Evolutionary conservation across 2,329 filamentous ascomycete species (phyloP).

Genomic region (Talaromyces pinophilus): DNA sequence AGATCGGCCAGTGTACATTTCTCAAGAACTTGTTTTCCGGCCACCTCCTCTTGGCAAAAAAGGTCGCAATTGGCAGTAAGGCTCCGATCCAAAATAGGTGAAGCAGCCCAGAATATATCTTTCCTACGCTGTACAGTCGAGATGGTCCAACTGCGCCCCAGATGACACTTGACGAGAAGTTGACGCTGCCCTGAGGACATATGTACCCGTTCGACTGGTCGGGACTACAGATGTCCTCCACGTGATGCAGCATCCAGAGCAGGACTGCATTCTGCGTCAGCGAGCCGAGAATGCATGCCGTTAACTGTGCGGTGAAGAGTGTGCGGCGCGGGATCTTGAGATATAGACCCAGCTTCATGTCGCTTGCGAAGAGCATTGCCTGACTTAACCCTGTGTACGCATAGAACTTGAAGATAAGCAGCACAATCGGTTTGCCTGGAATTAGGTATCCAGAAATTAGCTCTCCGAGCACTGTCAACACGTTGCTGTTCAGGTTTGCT

Average conservation of each 20-base stretch:
- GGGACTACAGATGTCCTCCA: constrained; percentile 42
- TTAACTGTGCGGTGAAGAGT: constrained; percentile 50
- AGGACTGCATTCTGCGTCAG: constrained; percentile 43
- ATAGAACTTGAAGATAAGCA: constrained; percentile 55
- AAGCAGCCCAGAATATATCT: constrained; percentile 49
- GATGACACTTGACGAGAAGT: constrained; percentile 49
- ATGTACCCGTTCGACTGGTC: constrained; percentile 49
- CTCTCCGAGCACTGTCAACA: constrained; percentile 43
- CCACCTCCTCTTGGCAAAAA: constrained; percentile 56
- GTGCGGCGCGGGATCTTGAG: constrained; percentile 51
- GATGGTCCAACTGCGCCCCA: constrained; percentile 54
- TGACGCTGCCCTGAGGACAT: constrained; percentile 49
- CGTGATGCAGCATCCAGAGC: constrained; percentile 38
- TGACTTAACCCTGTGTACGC: constrained; percentile 60
- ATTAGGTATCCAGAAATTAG: constrained; percentile 47
- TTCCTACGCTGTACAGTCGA: constrained; percentile 48
- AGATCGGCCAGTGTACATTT: constrained; percentile 31
- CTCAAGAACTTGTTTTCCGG: constrained; percentile 49
- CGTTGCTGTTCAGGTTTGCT: constrained; percentile 45
- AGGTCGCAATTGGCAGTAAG: constrained; percentile 50
- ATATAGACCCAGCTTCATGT: constrained; percentile 56
- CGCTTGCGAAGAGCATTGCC: constrained; percentile 49
- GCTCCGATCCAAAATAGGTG: constrained; percentile 55
- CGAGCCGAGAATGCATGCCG: constrained; percentile 50
- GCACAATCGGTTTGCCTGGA: constrained; percentile 44